Evolutionary conservation across 163 green algal genomes (phyloP), one percentile per base, ranked within the genome.

Genomic region (Coccomyxa subellipsoidea): DNA sequence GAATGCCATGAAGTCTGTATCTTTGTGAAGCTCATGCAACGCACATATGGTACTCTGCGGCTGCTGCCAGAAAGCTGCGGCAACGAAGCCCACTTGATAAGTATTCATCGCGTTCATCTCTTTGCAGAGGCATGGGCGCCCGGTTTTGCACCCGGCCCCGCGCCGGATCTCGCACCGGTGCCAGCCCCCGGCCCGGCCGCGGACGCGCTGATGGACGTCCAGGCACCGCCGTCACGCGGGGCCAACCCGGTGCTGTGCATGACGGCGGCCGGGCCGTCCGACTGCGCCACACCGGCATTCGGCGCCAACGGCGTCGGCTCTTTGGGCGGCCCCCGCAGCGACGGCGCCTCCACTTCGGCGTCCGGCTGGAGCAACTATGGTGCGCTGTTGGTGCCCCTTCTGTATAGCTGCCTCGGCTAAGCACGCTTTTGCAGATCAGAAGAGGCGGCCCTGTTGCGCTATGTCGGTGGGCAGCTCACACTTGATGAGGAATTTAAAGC

Each of bases 221-320:
- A 59, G 47, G 47, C 21, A 59, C 15, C 47, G 47, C 47, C 47
- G 0, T 12, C 23, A 18, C 47, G 47, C 47, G 47, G 47, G 1
- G 47, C 47, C 47, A 73, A 73, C 66, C 66, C 66, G 27, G 66
- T 73, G 66, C 66, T 73, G 6, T 73, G 66, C 66, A 73, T 73
- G 66, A 73, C 66, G 18, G n/a, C 66, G 2, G 66, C 66, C 8
- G 66, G 66, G 66, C 66, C 66, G n/a, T 18, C 66, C 27, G 27
- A 73, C 66, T 73, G 66, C n/a, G 66, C 1, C 66, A 73, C 29
- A n/a, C 29, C 66, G 2, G 21, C 66, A 4, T 73, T 73, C 4
- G 66, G 66, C 27, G 47, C 47, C 47, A 18, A 59, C 23, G 66
- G 66, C 2, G 7, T 73, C 2, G 66, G 66, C 18, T 36, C 29